A percentile compares a stretch with the other conserved stretches of the same genome.
phyloP scores from a whole-genome alignment of 805 yeast genomes.

The Yarrowia porcina region DNA sequence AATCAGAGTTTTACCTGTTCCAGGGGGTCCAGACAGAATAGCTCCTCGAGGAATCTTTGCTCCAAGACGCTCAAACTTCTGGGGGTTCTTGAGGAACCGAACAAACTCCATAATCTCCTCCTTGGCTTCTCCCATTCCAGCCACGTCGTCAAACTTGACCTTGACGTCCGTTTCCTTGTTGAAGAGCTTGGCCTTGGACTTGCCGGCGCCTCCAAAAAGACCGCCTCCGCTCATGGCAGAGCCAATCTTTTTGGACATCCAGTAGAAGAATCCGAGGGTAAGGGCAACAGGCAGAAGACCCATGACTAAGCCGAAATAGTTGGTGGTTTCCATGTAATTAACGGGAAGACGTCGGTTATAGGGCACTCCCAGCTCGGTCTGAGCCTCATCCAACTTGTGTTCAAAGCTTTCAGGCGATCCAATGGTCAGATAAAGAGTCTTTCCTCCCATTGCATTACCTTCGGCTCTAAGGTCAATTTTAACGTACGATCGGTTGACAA shows the following conservation, averaged over 20 bases:
- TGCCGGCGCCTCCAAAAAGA: conserved; percentile 66
- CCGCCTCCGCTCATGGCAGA: conserved; percentile 49
- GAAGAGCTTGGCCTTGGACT: conserved; percentile 73
- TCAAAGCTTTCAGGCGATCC: conserved; percentile 86
- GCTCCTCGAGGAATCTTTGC: conserved; percentile 97
- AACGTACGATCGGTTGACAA: conserved; percentile 68
- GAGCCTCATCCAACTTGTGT: conserved; percentile 70
- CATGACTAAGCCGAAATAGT: conserved; percentile 57
- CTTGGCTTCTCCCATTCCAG: conserved; percentile 92
- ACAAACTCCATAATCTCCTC: conserved; percentile 96
- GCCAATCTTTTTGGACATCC: conserved; percentile 49
- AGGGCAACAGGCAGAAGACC: conserved; percentile 79
- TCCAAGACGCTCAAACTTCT: conserved; percentile 79
- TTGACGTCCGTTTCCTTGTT: conserved; percentile 81
- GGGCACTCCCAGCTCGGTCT: conserved; percentile 66
- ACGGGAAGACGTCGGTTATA: conserved; percentile 73
- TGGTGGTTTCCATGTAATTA: conserved; percentile 64
- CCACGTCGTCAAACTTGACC: conserved; percentile 82
- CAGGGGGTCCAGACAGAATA: conserved; percentile 90
- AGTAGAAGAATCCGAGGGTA: conserved; percentile 73
- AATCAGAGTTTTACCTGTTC: conserved; percentile 90
- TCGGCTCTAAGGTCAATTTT: conserved; percentile 33
- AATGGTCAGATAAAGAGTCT: conserved; percentile 67
- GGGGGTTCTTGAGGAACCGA: conserved; percentile 78
- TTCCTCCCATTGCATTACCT: conserved; percentile 52